Conservation (phyloP, 2,329 filamentous ascomycete genomes). For the Nigrospora osmanthi region DNA sequence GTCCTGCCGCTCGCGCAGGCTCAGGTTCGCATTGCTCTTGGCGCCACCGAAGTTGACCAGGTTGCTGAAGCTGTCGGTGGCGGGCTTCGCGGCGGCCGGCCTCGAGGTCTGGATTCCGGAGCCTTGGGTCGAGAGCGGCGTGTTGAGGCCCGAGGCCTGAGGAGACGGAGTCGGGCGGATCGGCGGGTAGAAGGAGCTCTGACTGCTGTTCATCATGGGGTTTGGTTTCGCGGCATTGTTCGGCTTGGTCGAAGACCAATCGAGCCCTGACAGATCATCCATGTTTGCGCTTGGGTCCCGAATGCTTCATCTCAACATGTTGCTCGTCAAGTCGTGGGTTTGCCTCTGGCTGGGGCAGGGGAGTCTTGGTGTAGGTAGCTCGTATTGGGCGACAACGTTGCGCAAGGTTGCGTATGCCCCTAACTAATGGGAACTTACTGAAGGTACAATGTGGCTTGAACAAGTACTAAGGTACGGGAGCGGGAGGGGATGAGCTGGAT, state of each 20-base stretch:
- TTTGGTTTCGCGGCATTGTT: slow-evolving; percentile 11
- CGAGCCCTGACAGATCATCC: slow-evolving; percentile 24
- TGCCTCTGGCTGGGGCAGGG: no score
- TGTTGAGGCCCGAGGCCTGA: slow-evolving; percentile 46
- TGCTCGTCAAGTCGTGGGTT: background rate
- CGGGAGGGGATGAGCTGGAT: no score
- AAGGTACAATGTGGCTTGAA: no score
- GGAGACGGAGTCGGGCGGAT: slow-evolving; percentile 50
- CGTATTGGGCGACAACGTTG: no score
- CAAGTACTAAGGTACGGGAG: no score
- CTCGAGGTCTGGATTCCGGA: slow-evolving; percentile 36
- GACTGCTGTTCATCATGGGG: slow-evolving; percentile 17
- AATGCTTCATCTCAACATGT: slow-evolving; percentile 17
- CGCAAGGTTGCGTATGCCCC: no score
- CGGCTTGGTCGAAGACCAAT: slow-evolving; percentile 22
- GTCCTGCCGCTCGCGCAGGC: slow-evolving; percentile 69
- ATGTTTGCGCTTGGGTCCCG: slow-evolving; percentile 9
- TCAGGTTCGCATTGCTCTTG: slow-evolving; percentile 62
- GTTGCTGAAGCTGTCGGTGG: slow-evolving; percentile 70
- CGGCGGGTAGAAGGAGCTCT: slow-evolving; percentile 24
- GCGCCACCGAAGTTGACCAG: slow-evolving; percentile 57
- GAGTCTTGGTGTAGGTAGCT: no score
- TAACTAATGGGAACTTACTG: no score
- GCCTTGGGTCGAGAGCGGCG: slow-evolving; percentile 43
- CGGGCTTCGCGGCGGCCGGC: slow-evolving; percentile 38